Evolutionary conservation across 306 rosid genomes (phyloP).

Genomic region (Mimosa bimucronata): DNA sequence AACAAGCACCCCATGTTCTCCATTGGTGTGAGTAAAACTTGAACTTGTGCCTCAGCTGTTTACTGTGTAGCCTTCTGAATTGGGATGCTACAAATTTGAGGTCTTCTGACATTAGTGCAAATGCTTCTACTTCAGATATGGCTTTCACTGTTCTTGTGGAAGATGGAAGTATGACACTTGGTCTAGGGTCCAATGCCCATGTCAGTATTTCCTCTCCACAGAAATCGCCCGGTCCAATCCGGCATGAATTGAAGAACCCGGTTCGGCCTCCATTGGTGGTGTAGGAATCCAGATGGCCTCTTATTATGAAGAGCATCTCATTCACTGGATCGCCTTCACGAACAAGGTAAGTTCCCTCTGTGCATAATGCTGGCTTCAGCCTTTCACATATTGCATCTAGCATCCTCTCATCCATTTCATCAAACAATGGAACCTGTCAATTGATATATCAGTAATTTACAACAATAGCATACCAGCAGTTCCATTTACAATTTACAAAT

Average conservation of each 20-base stretch:
- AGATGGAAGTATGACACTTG: slow-evolving; percentile 70
- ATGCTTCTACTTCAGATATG: slow-evolving; percentile 87
- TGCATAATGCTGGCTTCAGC: slow-evolving; percentile 80
- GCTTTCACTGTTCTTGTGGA: slow-evolving; percentile 89
- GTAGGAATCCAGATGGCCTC: slow-evolving; percentile 92
- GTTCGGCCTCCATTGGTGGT: slow-evolving; percentile 92
- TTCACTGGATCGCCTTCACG: slow-evolving; percentile 94
- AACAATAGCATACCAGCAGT: background rate
- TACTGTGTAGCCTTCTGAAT: slow-evolving; percentile 78
- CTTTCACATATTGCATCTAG: slow-evolving; percentile 95
- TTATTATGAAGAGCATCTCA: slow-evolving; percentile 86
- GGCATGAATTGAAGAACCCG: slow-evolving; percentile 91
- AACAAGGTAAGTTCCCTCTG: slow-evolving; percentile 75
- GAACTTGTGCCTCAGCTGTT: slow-evolving; percentile 82
- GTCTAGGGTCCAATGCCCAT: slow-evolving; percentile 93
- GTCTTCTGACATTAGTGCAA: slow-evolving; percentile 91
- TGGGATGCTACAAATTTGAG: slow-evolving; percentile 88
- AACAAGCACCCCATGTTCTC: slow-evolving; percentile 89
- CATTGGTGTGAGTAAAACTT: slow-evolving; percentile 90
- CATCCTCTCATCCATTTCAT: slow-evolving; percentile 97
- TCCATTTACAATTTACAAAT: too few relatives aligned
- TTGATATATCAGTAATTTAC: background rate
- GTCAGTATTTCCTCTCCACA: slow-evolving; percentile 93
- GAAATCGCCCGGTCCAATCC: slow-evolving; percentile 83
- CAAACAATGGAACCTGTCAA: slow-evolving; percentile 79